These are phyloP conservation scores for Eragrostis tef DNA, from an alignment of 202 grass and related monocot species.

Conservation along the genomic window DNA sequence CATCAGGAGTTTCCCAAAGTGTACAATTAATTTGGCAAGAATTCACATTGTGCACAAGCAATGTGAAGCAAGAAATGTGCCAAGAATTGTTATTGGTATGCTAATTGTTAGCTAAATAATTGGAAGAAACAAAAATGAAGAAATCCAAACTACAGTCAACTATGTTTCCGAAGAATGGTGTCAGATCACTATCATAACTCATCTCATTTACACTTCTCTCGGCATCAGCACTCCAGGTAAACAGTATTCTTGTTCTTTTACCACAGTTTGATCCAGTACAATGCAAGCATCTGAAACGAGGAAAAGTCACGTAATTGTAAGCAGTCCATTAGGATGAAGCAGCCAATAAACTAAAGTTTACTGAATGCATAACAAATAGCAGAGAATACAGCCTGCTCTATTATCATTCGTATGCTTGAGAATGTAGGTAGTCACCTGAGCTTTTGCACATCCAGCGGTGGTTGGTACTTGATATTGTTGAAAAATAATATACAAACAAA, in stretches of 20 bases:
- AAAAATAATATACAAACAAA: neutral
- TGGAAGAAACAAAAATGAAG: neutral
- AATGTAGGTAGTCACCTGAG: slow-evolving; percentile 41
- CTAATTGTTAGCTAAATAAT: slow-evolving; percentile 30
- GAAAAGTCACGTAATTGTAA: neutral
- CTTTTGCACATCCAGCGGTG: neutral
- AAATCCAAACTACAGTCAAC: slow-evolving; percentile 26
- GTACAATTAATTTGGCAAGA: neutral
- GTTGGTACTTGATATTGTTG: neutral
- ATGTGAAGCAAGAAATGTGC: neutral
- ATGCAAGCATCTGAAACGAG: slow-evolving; percentile 19
- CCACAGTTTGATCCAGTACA: slow-evolving; percentile 9
- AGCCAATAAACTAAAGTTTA: neutral
- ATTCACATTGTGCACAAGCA: too few species aligned
- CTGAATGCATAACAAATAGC: neutral
- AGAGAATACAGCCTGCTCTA: neutral
- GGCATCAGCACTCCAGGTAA: neutral
- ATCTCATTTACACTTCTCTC: slow-evolving; percentile 54
- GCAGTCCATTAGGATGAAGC: slow-evolving; percentile 19
- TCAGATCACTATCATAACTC: slow-evolving; percentile 38
- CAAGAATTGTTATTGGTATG: neutral
- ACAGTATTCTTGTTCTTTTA: slow-evolving; percentile 30
- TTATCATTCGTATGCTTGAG: neutral
- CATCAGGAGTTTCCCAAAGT: neutral
- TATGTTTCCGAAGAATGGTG: slow-evolving; percentile 32